Evolutionary conservation across 192 early-diverging fungal species (phyloP), one percentile per base, ranked within the genome.

Genomic region (Linnemannia zychae): DNA sequence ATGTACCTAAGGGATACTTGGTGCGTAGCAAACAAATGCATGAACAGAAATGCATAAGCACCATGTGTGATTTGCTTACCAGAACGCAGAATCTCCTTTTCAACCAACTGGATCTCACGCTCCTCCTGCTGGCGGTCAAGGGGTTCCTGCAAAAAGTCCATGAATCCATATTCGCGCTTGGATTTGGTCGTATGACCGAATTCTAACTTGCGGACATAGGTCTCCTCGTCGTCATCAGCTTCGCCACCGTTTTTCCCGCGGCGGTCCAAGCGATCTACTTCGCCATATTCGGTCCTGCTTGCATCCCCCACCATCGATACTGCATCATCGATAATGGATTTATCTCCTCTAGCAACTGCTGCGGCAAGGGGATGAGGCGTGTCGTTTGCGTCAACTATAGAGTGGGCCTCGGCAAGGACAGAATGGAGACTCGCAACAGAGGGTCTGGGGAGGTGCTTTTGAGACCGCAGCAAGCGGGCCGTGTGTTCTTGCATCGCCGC

Each of bases 21-120:
- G n/a, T n/a, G n/a, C n/a, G n/a, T n/a, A n/a, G 17, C 34, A 13
- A 24, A 0, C 31, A 34, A 33, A 36, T 24, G 48, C 28, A 69
- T 69, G 33, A 69, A n/a, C 33, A 9, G 40, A 36, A 69, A n/a
- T 69, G 38, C 57, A 33, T 31, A 57, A 13, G 0, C 0, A 13
- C 7, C 7, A 24, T 28, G 57, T 12, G 22, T 18, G 49, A 34
- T 65, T 34, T 20, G 34, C 67, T 78, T 65, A 79, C 82, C 77
- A 33, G 82, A 78, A 7, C 50, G 72, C 50, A 84, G 15, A 67
- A 84, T 84, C 53, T 84, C 82, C 63, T 75, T 69, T 48, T 84
- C 82, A 1, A 84, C 82, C 31, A 75, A 47, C 36, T 75, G 53
- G 3, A 84, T 75, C 57, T 84, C 82, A 20, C 67, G 82, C 34